Evolutionary conservation across 345 rosid genomes (phyloP).

Genomic region (Brassica nigra): DNA sequence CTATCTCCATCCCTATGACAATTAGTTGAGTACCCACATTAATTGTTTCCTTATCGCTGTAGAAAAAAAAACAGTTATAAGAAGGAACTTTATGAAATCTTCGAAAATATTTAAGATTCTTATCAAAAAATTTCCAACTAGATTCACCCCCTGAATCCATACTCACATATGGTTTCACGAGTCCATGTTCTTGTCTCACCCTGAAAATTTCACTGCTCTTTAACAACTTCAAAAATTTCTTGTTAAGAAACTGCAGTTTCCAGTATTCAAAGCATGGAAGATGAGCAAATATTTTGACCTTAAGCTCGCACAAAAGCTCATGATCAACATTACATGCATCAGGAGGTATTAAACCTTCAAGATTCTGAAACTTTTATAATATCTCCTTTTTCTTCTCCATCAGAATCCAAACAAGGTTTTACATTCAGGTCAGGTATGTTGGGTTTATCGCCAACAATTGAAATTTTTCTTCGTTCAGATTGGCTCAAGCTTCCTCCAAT

Average conservation of each 20-base stretch:
- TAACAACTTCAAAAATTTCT: no score
- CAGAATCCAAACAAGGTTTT: background rate
- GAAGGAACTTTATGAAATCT: slow-evolving; percentile 63
- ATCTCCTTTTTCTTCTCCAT: background rate
- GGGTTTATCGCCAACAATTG: background rate
- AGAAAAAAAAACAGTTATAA: slow-evolving; percentile 40
- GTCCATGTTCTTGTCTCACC: background rate
- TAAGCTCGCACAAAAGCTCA: background rate
- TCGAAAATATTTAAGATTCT: slow-evolving; percentile 44
- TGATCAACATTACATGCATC: background rate
- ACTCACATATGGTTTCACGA: background rate
- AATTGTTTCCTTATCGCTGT: background rate
- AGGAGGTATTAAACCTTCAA: background rate
- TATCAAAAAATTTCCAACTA: slow-evolving; percentile 40
- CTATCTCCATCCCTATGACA: slow-evolving; percentile 48
- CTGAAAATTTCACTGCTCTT: background rate
- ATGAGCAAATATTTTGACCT: no score
- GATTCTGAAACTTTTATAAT: background rate
- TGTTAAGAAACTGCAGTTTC: no score
- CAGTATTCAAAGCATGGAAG: no score
- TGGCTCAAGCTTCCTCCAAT: background rate
- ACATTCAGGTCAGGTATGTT: background rate
- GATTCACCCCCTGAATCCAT: slow-evolving; percentile 55
- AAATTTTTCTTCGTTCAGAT: slow-evolving; percentile 9
- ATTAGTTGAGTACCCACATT: slow-evolving; percentile 59